These are phyloP conservation scores for Sporisorium exsertum DNA, from an alignment of 1,284 basidiomycete species.

Conservation along the genomic window DNA sequence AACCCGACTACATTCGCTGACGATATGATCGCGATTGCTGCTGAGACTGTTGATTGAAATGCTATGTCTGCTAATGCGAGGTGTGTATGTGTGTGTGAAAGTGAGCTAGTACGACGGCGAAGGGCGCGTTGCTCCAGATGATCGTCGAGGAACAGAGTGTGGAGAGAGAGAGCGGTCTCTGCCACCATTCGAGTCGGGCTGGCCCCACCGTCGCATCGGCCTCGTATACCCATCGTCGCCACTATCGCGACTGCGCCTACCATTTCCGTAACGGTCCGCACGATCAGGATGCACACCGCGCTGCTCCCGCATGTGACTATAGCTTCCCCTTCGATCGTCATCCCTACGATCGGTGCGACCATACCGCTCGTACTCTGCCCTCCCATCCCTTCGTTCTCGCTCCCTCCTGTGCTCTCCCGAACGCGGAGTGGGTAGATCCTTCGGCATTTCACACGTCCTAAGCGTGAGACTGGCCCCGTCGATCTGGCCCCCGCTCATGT, in stretches of 20 bases:
- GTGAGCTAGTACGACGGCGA: slow-evolving; percentile 25
- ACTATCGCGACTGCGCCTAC: not conserved
- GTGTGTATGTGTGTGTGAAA: not conserved
- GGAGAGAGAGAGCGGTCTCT: slow-evolving; percentile 18
- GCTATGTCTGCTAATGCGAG: slow-evolving; percentile 10
- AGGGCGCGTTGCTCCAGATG: slow-evolving; percentile 9
- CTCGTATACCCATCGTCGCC: not conserved
- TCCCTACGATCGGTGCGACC: not conserved
- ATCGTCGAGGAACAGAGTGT: slow-evolving; percentile 1
- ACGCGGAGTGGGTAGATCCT: not conserved
- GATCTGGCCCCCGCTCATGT: slow-evolving; percentile 60
- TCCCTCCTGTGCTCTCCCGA: no score
- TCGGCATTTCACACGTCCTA: slow-evolving; percentile 14
- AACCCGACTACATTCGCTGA: no score
- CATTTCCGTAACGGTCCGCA: not conserved
- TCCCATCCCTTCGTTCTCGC: slow-evolving; percentile 3
- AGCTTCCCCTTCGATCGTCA: not conserved
- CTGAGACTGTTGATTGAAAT: no score
- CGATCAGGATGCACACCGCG: slow-evolving; percentile 17
- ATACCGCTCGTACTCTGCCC: not conserved
- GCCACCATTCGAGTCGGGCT: not conserved
- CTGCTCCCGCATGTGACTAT: not conserved
- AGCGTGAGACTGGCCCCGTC: slow-evolving; percentile 39
- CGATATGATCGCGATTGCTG: not conserved
- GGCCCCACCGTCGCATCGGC: slow-evolving; percentile 25